Evolutionary conservation across 306 rosid genomes (phyloP), one percentile per base, ranked within the genome.

Genomic region (Oxytropis ochrocephala): DNA sequence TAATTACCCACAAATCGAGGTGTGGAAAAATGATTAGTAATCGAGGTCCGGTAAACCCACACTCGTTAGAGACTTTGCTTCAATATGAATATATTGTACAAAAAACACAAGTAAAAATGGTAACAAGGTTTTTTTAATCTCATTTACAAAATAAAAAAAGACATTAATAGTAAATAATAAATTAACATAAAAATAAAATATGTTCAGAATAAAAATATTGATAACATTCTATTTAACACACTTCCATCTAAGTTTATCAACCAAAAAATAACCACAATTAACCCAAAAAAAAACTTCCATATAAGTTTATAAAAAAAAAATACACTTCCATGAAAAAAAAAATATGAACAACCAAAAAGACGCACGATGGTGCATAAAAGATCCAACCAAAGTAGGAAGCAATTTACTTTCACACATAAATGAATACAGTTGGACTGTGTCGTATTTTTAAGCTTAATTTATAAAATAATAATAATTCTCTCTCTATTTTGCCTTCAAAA

Each of bases 391-490:
- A 74, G 79, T 63, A 52, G 50, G 70, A 49, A 55, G 58, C 77
- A 67, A 60, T 19, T 43, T 63, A 41, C 84, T 64, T 78, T 63
- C 49, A 63, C 52, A 58, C 76, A 79, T 83, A 54, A 83, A 79
- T 79, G 77, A 38, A 35, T 38, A 42, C 68, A 64, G 69, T 66
- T 75, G 81, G 73, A 81, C 52, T 27, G 83, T 72, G 84, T 78
- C 86, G 48, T 50, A 64, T 69, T 3, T 24, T 21, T 50, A 76
- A 68, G 16, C 70, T 33, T 75, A 24, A 24, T 24, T 24, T 1
- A 24, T 24, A 73, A 47, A 71, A 30, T 74, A 52, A 57, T 76
- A 73, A 29, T 74, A 51, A 52, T 74, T 60, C 13, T 42, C 41
- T 64, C n/a, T 47, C 27, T 74, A 75, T 69, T 58, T 18, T 14